These are phyloP conservation scores for Ganoderma leucocontextum DNA, from an alignment of 1,284 basidiomycete species.

Conservation along the genomic window DNA sequence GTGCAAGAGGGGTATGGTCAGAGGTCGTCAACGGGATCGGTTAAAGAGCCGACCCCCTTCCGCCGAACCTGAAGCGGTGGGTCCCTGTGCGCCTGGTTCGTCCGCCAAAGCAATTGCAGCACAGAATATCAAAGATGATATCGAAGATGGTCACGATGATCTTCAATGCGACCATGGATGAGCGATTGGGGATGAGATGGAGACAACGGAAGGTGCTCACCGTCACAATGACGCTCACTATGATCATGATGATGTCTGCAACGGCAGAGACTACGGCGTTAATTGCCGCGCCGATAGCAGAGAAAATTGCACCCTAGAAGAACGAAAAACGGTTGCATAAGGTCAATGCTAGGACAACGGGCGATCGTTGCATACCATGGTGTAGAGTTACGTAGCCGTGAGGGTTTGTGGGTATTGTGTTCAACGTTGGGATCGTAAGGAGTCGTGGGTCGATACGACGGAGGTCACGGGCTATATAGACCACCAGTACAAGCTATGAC, in stretches of 20 bases:
- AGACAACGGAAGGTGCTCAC: slow-evolving; percentile 46
- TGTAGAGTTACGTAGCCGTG: slow-evolving; percentile 7
- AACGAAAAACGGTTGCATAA: neutral
- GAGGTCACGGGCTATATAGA: slow-evolving; percentile 21
- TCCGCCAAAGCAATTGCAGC: slow-evolving; percentile 61
- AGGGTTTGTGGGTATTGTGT: neutral
- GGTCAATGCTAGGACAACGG: neutral
- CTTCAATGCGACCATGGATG: slow-evolving; percentile 40
- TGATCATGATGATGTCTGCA: slow-evolving; percentile 62
- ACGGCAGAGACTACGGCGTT: slow-evolving; percentile 66
- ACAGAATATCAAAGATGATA: slow-evolving; percentile 66
- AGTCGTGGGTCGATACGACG: neutral
- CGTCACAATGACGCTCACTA: slow-evolving; percentile 62
- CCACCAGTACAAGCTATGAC: slow-evolving; percentile 20
- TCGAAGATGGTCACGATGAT: slow-evolving; percentile 71
- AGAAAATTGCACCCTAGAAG: slow-evolving; percentile 64
- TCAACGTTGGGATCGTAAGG: neutral
- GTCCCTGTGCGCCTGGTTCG: slow-evolving; percentile 45
- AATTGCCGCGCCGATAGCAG: slow-evolving; percentile 65
- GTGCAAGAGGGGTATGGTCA: neutral
- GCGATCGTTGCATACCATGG: slow-evolving; percentile 22
- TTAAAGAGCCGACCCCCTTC: slow-evolving; percentile 23
- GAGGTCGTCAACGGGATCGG: slow-evolving; percentile 1
- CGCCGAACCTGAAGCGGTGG: slow-evolving; percentile 38
- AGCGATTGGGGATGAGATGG: slow-evolving; percentile 1